Base-by-base conservation (phyloP, 306 rosid genomes). In the Elaeagnus macrophylla region DNA sequence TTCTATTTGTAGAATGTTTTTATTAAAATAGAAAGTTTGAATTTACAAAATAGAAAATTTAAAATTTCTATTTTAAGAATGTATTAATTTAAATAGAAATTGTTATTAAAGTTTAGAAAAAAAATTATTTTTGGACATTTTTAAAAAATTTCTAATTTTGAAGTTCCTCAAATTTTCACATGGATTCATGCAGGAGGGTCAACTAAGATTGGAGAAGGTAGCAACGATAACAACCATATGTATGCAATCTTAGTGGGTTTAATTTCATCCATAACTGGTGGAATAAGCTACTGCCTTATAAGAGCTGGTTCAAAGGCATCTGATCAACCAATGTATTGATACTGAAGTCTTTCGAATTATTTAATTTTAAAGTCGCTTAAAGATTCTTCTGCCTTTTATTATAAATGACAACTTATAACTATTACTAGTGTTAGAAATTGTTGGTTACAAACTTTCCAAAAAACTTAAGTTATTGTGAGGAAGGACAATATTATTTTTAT, bases 241-340 rank as follows among this genome's bases (percentile, higher is more conserved):
- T 77, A 54, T 67, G 70, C 65, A 38, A 51, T 83, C 43, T 69
- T 87, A 67, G 32, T 78, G 41, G 95, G 87, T 69, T 48, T 77
- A 50, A 65, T 83, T 64, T 77, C 94, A 15, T 70, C 95, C 67
- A 49, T 71, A 58, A 71, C 86, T 19, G 87, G 95, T 59, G 95
- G 89, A 64, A 54, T 79, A 48, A 83, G 80, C 78, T 81, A 70
- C 66, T 79, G 94, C 72, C 85, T 87, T 52, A 81, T 76, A 58
- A 75, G 82, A 74, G 94, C 85, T 39, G 89, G 83, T 61, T 84
- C 94, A 74, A 81, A 72, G 57, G 81, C 80, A 62, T 87, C 89
- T 13, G 84, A 83, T 40, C 94, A 83, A 55, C 96, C 96, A 17
- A 44, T 88, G 96, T 88, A 81, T 77, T 94, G 69, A 66, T 54